These are phyloP conservation scores for Arthroderma uncinatum DNA, from an alignment of 2,329 filamentous ascomycete species.

Conservation along the genomic window DNA sequence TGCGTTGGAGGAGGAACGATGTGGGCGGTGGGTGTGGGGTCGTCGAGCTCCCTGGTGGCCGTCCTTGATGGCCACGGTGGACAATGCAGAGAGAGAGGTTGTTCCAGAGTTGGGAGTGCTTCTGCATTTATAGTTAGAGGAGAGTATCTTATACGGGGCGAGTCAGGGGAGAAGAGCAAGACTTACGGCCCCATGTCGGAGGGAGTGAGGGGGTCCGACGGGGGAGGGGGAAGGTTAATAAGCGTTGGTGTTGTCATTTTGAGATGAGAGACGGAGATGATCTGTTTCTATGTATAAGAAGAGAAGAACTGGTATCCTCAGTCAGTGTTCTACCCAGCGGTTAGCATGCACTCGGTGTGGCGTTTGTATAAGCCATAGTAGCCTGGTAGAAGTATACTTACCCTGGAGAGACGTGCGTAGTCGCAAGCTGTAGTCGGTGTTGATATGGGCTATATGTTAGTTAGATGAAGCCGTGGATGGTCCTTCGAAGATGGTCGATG, in stretches of 20 bases:
- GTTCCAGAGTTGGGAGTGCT: constrained; percentile 89
- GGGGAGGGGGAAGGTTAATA: constrained; percentile 73
- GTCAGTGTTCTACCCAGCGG: no score
- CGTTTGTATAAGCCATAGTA: no score
- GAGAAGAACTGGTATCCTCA: no score
- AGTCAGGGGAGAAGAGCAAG: background rate
- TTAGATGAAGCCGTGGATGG: no score
- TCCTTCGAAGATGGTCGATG: no score
- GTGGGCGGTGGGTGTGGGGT: constrained; percentile 43
- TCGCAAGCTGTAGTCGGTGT: no score
- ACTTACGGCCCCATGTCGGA: constrained; percentile 76
- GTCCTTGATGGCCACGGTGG: constrained; percentile 92
- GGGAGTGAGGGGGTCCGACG: constrained; percentile 73
- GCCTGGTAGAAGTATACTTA: no score
- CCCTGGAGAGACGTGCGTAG: no score
- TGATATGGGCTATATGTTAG: no score
- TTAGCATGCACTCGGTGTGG: no score
- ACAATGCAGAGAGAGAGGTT: constrained; percentile 81
- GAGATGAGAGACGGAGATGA: no score
- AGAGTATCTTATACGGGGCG: constrained; percentile 9
- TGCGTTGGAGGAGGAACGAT: constrained; percentile 47
- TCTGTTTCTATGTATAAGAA: no score
- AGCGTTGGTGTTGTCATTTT: constrained; percentile 55
- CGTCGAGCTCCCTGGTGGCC: constrained; percentile 75
- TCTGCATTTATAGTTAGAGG: constrained; percentile 35